Evolutionary conservation across 805 yeast genomes (phyloP), one percentile per base, ranked within the genome.

Genomic region (Saturnispora halmiae): DNA sequence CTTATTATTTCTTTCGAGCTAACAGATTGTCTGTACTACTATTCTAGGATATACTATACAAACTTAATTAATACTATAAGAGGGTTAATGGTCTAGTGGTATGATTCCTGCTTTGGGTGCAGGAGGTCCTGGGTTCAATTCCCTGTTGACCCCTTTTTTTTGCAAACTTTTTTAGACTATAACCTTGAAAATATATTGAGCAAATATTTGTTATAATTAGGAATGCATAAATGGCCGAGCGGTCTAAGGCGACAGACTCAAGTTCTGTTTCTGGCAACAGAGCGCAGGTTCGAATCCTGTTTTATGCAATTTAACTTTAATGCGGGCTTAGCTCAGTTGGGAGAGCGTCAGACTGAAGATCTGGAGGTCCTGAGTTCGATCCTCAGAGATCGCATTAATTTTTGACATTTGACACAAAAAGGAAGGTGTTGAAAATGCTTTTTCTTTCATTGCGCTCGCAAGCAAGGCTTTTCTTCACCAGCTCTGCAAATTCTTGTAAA

Each of bases 61-160:
- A 9, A 25, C 13, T 13, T 25, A 25, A 25, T 13, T 25, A 13
- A 10, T 9, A 25, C 28, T 25, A 25, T 10, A 29, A 31, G 21
- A 20, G 55, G 55, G 55, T 48, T 37, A 51, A 50, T 67, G 73
- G 73, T 67, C 72, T 67, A 67, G 72, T 66, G 72, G 73, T 67
- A 67, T 67, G 72, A 67, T 67, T 67, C 72, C 64, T 67, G 73
- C 72, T 67, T 67, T 66, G 73, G 73, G 73, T 56, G 70, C 67
- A 66, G 62, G 70, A 66, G 70, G 72, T 67, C 70, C 72, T 65
- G 72, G 72, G 72, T 67, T 66, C 71, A 65, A 66, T 66, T 66
- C 72, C 72, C 72, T 65, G 60, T 50, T 48, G 54, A 53, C 60
- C 59, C 60, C 59, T 24, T 38, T 26, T 40, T 49, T 51, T 49